Percentiles rank a stretch among this genome's conserved stretches.
Evolutionary conservation across 768 basidiomycete species (phyloP).

Genomic region (Nidula microcarpa): DNA sequence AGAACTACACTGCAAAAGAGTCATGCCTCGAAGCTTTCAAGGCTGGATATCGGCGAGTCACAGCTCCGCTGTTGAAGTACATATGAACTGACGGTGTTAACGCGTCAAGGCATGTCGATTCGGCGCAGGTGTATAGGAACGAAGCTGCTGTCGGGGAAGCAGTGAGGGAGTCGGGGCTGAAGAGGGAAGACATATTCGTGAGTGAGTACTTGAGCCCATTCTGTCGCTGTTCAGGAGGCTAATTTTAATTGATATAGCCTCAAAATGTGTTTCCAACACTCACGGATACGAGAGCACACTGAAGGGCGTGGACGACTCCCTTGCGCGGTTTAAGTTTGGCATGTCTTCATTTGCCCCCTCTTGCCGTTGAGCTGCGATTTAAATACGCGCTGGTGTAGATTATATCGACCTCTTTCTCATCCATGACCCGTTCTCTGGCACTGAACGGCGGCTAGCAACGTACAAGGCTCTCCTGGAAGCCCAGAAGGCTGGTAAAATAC

Average conservation of each 20-base stretch:
- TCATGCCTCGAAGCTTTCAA: conserved; percentile 55
- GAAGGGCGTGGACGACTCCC: conserved; percentile 56
- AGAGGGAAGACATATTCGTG: conserved; percentile 54
- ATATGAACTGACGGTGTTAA: not conserved
- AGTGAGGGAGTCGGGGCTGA: conserved; percentile 42
- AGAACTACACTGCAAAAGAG: conserved; percentile 44
- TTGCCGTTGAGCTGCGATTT: too few species aligned
- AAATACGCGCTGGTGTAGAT: conserved; percentile 10
- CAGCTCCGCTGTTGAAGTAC: not conserved
- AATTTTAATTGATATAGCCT: conserved; percentile 37
- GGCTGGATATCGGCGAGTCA: conserved; percentile 50
- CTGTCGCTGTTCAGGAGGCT: conserved; percentile 2
- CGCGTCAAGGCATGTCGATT: conserved; percentile 49
- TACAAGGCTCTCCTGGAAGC: conserved; percentile 68
- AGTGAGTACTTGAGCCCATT: conserved; percentile 37
- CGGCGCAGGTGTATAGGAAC: conserved; percentile 54
- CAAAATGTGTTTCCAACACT: conserved; percentile 54
- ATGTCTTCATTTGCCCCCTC: conserved; percentile 10
- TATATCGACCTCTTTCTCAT: conserved; percentile 71
- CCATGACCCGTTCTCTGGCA: conserved; percentile 68
- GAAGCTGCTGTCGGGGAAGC: conserved; percentile 50
- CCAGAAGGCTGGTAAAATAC: conserved; percentile 62
- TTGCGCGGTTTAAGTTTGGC: conserved; percentile 60
- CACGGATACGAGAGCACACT: conserved; percentile 65
- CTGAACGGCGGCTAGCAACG: conserved; percentile 60